Conservation (phyloP, 257 asterid species). For the Euphrasia confusa region DNA sequence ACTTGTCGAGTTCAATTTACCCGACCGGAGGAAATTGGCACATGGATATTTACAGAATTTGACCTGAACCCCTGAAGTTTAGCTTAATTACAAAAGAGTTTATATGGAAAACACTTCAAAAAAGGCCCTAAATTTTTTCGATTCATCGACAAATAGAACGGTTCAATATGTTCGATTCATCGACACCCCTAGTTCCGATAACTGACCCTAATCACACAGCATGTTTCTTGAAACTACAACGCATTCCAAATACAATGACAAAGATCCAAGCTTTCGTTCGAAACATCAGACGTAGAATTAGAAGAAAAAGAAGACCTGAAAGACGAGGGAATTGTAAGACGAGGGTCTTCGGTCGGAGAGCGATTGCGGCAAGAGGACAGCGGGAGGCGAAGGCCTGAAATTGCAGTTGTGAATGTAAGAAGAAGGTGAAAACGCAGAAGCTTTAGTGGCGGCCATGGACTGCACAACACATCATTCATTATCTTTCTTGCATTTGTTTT, state of each 20-base stretch:
- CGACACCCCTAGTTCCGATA: not conserved
- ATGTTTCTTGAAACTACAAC: too few species aligned
- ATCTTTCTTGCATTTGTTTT: conserved; percentile 33
- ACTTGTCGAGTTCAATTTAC: not conserved
- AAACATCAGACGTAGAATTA: not conserved
- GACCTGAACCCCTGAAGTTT: too few species aligned
- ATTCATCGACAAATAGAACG: too few species aligned
- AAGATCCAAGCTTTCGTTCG: not conserved
- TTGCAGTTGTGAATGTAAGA: conserved; percentile 34
- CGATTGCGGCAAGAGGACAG: conserved; percentile 24
- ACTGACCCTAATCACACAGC: not conserved
- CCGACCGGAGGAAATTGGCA: not conserved
- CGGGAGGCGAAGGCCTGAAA: conserved; percentile 41
- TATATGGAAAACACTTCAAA: too few species aligned
- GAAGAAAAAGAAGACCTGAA: conserved; percentile 44
- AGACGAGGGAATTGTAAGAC: conserved; percentile 61
- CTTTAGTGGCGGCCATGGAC: conserved; percentile 65
- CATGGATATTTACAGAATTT: too few species aligned
- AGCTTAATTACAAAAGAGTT: too few species aligned
- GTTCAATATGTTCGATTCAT: too few species aligned
- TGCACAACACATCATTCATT: conserved; percentile 49
- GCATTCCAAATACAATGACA: not conserved
- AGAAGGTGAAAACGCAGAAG: conserved; percentile 41
- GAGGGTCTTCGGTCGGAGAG: conserved; percentile 39
- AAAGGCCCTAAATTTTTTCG: too few species aligned